These are phyloP conservation scores for Casaregolazyma lundiana DNA, from an alignment of 1,139 yeast genomes.

Conservation along the genomic window DNA sequence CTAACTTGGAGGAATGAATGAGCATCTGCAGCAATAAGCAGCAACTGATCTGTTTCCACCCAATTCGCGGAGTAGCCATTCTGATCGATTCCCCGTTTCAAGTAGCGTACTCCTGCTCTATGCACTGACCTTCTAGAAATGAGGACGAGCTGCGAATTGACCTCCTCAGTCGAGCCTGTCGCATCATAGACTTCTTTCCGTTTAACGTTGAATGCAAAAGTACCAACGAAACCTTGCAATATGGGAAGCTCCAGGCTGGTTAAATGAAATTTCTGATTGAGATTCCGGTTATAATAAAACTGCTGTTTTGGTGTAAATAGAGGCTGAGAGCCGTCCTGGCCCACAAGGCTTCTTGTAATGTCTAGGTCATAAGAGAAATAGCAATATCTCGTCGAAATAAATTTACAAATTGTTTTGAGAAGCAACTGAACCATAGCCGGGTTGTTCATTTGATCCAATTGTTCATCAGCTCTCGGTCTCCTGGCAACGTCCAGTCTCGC, in stretches of 20 bases:
- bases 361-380: constrained; percentile 26
- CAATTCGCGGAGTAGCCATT: constrained; percentile 44
- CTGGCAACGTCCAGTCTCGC: not conserved
- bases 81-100: constrained; percentile 43
- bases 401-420: constrained; percentile 12
- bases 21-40: constrained; percentile 15
- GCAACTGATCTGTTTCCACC: constrained; percentile 41
- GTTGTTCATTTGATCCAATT: not conserved
- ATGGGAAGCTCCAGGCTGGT: constrained; percentile 28
- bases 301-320: constrained; percentile 6
- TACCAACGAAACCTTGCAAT: constrained; percentile 36
- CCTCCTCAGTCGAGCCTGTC: not conserved
- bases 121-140: constrained; percentile 37
- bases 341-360: constrained; percentile 16
- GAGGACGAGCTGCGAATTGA: constrained; percentile 22
- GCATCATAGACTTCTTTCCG: not conserved
- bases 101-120: constrained; percentile 45
- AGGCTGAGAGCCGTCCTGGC: constrained; percentile 2
- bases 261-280: constrained; percentile 24
- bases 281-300: constrained; percentile 33
- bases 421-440: constrained; percentile 7
- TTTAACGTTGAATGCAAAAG: constrained; percentile 1
- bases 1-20: constrained; percentile 29
- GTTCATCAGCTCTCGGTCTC: not conserved
- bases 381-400: constrained; percentile 18